A percentile compares a stretch with the other conserved stretches of the same genome.
These are phyloP conservation scores for Pezicula radicicola DNA, from an alignment of 2,329 filamentous ascomycete species.

Conservation along the genomic window DNA sequence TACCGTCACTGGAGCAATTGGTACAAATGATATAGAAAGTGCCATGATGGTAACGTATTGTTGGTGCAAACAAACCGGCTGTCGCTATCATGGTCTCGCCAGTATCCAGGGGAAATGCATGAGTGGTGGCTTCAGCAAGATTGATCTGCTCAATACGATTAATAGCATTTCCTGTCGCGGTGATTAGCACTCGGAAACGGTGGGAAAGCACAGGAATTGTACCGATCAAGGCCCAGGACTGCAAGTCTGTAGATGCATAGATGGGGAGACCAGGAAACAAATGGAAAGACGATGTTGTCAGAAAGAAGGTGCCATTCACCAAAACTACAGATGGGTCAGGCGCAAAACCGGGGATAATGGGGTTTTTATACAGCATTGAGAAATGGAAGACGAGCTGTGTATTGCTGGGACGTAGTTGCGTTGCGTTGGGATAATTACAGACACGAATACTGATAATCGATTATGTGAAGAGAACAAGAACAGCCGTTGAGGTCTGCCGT, in stretches of 20 bases:
- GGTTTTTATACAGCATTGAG: slow-evolving; percentile 12
- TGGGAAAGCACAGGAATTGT: not conserved
- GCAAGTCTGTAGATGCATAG: slow-evolving; percentile 31
- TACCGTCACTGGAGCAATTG: slow-evolving; percentile 5
- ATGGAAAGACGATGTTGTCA: slow-evolving; percentile 56
- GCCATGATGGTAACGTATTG: slow-evolving; percentile 26
- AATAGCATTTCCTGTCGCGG: slow-evolving; percentile 33
- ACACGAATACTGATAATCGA: no score
- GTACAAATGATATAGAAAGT: slow-evolving; percentile 32
- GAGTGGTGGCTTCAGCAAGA: slow-evolving; percentile 23
- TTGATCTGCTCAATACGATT: slow-evolving; percentile 38
- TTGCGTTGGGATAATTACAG: no score
- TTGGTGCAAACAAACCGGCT: slow-evolving; percentile 35
- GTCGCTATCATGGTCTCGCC: slow-evolving; percentile 19
- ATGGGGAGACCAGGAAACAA: slow-evolving; percentile 52
- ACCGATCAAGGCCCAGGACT: slow-evolving; percentile 16
- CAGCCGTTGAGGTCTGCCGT: no score
- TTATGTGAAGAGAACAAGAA: no score
- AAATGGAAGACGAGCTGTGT: no score
- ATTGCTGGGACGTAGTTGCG: no score
- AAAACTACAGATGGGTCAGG: slow-evolving; percentile 29
- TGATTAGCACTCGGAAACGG: not conserved
- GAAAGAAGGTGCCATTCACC: slow-evolving; percentile 28
- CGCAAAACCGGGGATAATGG: slow-evolving; percentile 30
- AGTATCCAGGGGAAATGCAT: not conserved